Evolutionary conservation across 208 protist species (phyloP), one percentile per base, ranked within the genome.

Genomic region (Crithidia expoeki): DNA sequence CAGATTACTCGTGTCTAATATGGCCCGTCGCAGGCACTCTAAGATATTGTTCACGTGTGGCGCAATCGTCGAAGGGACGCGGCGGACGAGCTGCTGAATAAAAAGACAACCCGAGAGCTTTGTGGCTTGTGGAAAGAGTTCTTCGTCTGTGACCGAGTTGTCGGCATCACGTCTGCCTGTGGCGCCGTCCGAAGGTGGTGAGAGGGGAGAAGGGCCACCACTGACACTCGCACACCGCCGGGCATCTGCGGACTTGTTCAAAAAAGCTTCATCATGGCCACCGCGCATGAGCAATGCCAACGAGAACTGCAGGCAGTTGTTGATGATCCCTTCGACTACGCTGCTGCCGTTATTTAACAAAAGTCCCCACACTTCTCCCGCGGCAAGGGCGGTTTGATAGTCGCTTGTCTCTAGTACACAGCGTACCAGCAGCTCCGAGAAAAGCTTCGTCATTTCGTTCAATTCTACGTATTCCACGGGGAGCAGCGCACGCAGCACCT

Each of bases 381-480:
- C 88, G 47, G 84, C 84, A 36, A 74, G 36, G 17, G 79, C 80
- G 1, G 81, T 74, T 2, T 62, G 46, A 28, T 75, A 74, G 66
- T 87, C 81, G 30, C 33, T 53, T 21, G 86, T 87, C 28, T 81
- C 68, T n/a, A 88, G 72, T 34, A 92, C 82, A 60, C 70, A 89
- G 10, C 66, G 67, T 23, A 91, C 82, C 19, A 96, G 80, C 14
- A 93, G 62, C 38, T 86, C 72, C 1, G 88, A 83, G 50, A 93
- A 94, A 38, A 92, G 72, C 56, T 85, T 82, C 7, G 81, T 90
- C 79, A 86, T 85, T 57, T 89, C 85, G 61, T 90, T 94, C 30
- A 84, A 56, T 28, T 90, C 88, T 46, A 92, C 81, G 68, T 96
- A 96, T 66, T 93, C 88, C 19, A 94, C 88, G 11, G 78, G 73